These are phyloP conservation scores for Petasospora fabianii DNA, from an alignment of 1,139 yeast genomes.

Conservation along the genomic window DNA sequence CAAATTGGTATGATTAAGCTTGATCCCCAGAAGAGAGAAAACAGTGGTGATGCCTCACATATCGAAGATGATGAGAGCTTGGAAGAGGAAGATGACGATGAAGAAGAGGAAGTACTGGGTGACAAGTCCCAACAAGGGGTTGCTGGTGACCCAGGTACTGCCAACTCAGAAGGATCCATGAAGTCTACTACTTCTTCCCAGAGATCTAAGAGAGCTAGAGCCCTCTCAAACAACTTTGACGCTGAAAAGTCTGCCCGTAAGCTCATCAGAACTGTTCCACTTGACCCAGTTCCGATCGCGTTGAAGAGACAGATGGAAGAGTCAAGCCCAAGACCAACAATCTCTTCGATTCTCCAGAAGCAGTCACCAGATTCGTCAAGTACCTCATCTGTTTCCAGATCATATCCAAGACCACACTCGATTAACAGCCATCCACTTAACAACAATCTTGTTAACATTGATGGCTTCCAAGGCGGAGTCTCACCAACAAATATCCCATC, in stretches of 20 bases:
- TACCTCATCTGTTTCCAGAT: not conserved
- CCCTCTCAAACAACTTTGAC: conserved; percentile 50
- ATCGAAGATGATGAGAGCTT: conserved; percentile 22
- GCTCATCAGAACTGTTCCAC: conserved; percentile 71
- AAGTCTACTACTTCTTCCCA: conserved; percentile 22
- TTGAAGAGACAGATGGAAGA: conserved; percentile 16
- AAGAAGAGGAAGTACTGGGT: conserved; percentile 23
- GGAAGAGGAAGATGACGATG: conserved; percentile 27
- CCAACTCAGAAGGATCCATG: conserved; percentile 21
- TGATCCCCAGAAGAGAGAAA: conserved; percentile 32
- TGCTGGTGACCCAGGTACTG: conserved; percentile 21
- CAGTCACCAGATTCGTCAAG: conserved; percentile 23
- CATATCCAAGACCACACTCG: conserved; percentile 1
- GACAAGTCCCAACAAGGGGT: not conserved
- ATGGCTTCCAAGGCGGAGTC: conserved; percentile 7
- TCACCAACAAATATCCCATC: conserved; percentile 27
- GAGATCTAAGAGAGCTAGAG: conserved; percentile 38
- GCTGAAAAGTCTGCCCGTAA: conserved; percentile 71
- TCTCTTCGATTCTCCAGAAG: conserved; percentile 19
- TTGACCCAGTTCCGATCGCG: conserved; percentile 75
- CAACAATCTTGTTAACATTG: conserved; percentile 13
- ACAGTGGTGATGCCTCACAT: conserved; percentile 28
- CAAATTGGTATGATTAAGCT: conserved; percentile 81
- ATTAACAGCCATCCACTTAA: not conserved
- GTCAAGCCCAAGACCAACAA: conserved; percentile 12